Conservation (phyloP, 129 eudicot genomes). For the Flaveria ramosissima region DNA sequence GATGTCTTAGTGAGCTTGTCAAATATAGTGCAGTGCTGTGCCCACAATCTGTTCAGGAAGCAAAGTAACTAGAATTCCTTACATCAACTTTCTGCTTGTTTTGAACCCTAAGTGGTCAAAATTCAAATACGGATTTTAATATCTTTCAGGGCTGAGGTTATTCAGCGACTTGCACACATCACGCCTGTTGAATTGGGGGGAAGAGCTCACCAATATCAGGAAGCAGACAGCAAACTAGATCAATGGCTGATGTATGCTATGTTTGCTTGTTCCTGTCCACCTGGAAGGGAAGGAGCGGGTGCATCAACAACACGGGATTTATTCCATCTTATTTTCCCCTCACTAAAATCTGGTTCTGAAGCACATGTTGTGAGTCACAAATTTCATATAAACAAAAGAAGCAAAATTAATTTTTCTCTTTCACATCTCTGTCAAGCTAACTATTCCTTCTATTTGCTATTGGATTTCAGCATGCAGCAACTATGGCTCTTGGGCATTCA, state of each 20-base stretch:
- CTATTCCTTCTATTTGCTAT: not conserved
- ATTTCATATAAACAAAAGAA: slow-evolving; percentile 14
- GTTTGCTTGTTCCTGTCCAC: slow-evolving; percentile 97
- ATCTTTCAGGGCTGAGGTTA: slow-evolving; percentile 68
- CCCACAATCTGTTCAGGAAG: slow-evolving; percentile 96
- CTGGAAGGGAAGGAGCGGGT: slow-evolving; percentile 78
- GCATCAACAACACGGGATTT: slow-evolving; percentile 77
- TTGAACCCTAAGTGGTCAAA: not conserved
- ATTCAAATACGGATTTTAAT: slow-evolving; percentile 9
- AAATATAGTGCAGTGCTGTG: slow-evolving; percentile 91
- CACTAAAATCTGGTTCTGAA: slow-evolving; percentile 96
- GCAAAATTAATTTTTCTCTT: not conserved
- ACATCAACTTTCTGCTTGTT: not conserved
- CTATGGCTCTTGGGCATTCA: slow-evolving; percentile 98
- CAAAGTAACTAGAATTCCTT: slow-evolving; percentile 61
- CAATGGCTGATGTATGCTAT: slow-evolving; percentile 99
- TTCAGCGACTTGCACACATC: slow-evolving; percentile 85
- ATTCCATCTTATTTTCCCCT: slow-evolving; percentile 90
- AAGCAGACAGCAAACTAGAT: slow-evolving; percentile 88
- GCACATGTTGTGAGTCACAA: slow-evolving; percentile 72
- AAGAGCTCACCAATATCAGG: slow-evolving; percentile 85
- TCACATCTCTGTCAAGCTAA: slow-evolving; percentile 7
- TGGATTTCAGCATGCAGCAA: slow-evolving; percentile 82
- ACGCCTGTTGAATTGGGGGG: slow-evolving; percentile 97
- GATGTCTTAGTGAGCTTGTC: slow-evolving; percentile 96